Evolutionary conservation across 805 yeast genomes (phyloP), one percentile per base, ranked within the genome.

Genomic region (Wickerhamomyces queroliae): DNA sequence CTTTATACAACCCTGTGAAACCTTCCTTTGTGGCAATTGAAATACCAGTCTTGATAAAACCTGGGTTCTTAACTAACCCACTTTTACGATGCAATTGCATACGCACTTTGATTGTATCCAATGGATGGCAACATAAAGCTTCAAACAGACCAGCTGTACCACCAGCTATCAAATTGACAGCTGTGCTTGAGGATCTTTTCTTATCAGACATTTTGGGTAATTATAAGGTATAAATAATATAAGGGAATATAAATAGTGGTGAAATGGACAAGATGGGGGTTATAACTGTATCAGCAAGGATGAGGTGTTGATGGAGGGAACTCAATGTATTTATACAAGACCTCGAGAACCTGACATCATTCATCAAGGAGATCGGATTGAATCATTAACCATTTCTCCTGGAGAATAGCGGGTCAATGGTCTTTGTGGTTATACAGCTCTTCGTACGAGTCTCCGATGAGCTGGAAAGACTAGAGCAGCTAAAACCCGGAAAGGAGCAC

Each of bases 71-170:
- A 26, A 61, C 55, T 35, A 74, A 71, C n/a, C 83, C 78, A 4
- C 74, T 63, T 58, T 80, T 82, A 56, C 78, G 77, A 59, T 83
- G 82, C 53, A 91, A 74, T 64, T 91, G 98, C 98, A 91, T 91
- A 59, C 98, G 79, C 46, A 91, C 99, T 65, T 91, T 91, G 61
- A 91, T 86, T 30, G 99, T 91, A 61, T 91, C 99, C 53, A 91
- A 74, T n/a, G 98, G 98, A 63, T 91, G 99, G 62, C 99, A 91
- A 62, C 91, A 80, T 47, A 93, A 72, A n/a, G 98, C 99, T 70
- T 91, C 99, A 59, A 90, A 87, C 44, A 91, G 70, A 43, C 99
- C 99, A 12, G 99, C 99, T 7, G 91, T 80, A 55, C 99, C 99
- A 53, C 99, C 99, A 25, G 97, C 93, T 36, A 87, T 70, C 49